Percentiles rank a stretch among this genome's conserved stretches.
Conservation (phyloP, 2,329 filamentous ascomycete species). For the Phyllosticta citribraziliensis region DNA sequence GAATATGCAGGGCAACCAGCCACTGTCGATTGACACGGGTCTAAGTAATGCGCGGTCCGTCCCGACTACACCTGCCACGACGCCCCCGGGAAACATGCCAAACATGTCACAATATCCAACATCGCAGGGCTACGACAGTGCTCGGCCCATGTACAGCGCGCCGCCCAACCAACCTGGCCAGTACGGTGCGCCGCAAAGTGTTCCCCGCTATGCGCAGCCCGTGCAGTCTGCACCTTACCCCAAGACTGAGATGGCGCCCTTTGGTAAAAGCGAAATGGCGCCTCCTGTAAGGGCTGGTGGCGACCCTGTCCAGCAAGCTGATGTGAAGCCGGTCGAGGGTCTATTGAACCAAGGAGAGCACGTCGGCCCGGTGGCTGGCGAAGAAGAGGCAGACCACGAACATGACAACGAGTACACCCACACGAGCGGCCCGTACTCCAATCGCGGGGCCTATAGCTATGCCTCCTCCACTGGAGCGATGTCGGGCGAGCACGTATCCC, state of each 20-base stretch:
- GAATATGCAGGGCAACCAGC: conserved; percentile 50
- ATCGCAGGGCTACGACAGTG: conserved; percentile 63
- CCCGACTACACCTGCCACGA: conserved; percentile 83
- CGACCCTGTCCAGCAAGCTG: conserved; percentile 53
- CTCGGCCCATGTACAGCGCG: conserved; percentile 68
- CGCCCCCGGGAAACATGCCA: conserved; percentile 72
- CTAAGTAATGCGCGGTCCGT: conserved; percentile 74
- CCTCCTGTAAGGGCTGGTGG: conserved; percentile 60
- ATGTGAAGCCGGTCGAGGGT: conserved; percentile 54
- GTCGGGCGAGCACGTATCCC: conserved; percentile 60
- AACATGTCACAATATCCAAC: conserved; percentile 70
- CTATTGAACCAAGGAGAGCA: conserved; percentile 44
- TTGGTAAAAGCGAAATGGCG: conserved; percentile 20
- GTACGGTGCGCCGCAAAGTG: conserved; percentile 53
- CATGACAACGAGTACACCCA: conserved; percentile 81
- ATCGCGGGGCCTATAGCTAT: conserved; percentile 69
- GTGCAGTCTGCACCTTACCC: conserved; percentile 53
- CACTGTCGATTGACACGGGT: conserved; percentile 71
- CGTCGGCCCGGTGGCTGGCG: conserved; percentile 44
- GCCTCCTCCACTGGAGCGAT: conserved; percentile 54
- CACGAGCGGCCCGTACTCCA: conserved; percentile 59
- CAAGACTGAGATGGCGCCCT: conserved; percentile 79
- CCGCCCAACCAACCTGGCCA: conserved; percentile 56
- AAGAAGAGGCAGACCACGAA: conserved; percentile 64
- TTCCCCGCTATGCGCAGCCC: conserved; percentile 55